Conservation (phyloP, 2,329 filamentous ascomycete genomes). For the Domatiomyces catenatus region DNA sequence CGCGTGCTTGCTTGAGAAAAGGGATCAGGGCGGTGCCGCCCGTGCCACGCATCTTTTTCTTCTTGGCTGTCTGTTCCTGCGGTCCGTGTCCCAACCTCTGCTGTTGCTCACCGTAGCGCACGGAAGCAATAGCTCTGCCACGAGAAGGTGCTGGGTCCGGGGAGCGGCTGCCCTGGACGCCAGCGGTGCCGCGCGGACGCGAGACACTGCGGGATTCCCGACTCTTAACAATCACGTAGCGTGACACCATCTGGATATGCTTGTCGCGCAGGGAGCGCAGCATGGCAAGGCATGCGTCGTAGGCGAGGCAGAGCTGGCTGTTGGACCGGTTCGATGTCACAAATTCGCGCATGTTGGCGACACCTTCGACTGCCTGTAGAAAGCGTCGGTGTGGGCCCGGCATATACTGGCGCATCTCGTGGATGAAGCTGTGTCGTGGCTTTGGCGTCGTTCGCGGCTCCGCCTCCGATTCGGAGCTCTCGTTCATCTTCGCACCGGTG, state of each 20-base stretch:
- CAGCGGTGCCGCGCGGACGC: constrained; percentile 36
- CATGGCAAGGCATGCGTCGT: constrained; percentile 77
- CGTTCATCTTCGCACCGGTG: constrained; percentile 50
- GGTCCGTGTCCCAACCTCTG: constrained; percentile 14
- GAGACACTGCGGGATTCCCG: constrained; percentile 51
- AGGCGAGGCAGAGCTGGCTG: constrained; percentile 57
- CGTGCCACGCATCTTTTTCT: constrained; percentile 63
- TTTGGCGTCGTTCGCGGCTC: constrained; percentile 31
- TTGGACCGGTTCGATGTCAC: constrained; percentile 51
- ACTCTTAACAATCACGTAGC: constrained; percentile 85
- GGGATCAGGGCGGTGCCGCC: constrained; percentile 88
- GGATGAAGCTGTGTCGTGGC: constrained; percentile 73
- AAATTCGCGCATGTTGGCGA: constrained; percentile 78
- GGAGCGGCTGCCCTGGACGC: constrained; percentile 25
- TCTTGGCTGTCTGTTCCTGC: constrained; percentile 13
- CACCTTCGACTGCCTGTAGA: constrained; percentile 58
- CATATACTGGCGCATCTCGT: constrained; percentile 97
- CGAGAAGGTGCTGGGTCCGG: constrained; percentile 19
- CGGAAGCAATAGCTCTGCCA: constrained; percentile 12
- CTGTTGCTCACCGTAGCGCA: constrained; percentile 23
- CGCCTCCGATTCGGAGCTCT: constrained; percentile 32
- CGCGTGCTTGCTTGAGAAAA: constrained; percentile 88
- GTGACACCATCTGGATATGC: constrained; percentile 89
- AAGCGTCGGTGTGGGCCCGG: constrained; percentile 83
- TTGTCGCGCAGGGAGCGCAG: constrained; percentile 70